These are phyloP conservation scores for Saturnispora quitensis DNA, from an alignment of 805 yeast genomes.

Conservation along the genomic window DNA sequence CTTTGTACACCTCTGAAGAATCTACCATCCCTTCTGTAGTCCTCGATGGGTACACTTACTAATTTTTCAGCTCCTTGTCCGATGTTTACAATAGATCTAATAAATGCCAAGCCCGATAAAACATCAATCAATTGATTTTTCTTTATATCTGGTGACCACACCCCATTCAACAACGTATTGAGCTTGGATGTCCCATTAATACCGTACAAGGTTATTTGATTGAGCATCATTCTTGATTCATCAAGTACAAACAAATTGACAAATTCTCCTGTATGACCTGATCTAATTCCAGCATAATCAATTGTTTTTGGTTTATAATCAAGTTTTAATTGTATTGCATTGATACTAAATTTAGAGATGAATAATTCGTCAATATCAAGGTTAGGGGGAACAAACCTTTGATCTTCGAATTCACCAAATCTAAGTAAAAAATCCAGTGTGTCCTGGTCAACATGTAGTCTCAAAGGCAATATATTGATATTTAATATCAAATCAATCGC, in stretches of 20 bases:
- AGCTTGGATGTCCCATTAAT: slow-evolving; percentile 63
- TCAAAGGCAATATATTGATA: slow-evolving; percentile 56
- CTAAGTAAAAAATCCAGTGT: slow-evolving; percentile 76
- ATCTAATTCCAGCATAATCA: slow-evolving; percentile 73
- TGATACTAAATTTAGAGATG: slow-evolving; percentile 58
- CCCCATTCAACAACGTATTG: slow-evolving; percentile 44
- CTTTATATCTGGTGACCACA: slow-evolving; percentile 85
- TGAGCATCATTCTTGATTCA: slow-evolving; percentile 66
- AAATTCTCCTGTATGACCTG: slow-evolving; percentile 81
- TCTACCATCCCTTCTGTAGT: slow-evolving; percentile 66
- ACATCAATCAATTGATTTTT: slow-evolving; percentile 75
- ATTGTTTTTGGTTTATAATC: slow-evolving; percentile 91
- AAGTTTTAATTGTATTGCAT: slow-evolving; percentile 51
- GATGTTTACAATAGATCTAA: slow-evolving; percentile 64
- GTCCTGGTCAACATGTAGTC: slow-evolving; percentile 88
- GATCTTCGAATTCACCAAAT: slow-evolving; percentile 73
- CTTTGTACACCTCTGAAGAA: slow-evolving; percentile 61
- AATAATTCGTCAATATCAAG: slow-evolving; percentile 52
- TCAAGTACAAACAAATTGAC: slow-evolving; percentile 84
- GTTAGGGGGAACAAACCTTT: slow-evolving; percentile 46
- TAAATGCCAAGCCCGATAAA: slow-evolving; percentile 75
- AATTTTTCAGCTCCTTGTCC: slow-evolving; percentile 73
- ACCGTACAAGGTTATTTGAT: slow-evolving; percentile 61
- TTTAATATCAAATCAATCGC: slow-evolving; percentile 57
- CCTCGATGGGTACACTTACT: slow-evolving; percentile 63